Conservation (phyloP, 192 early-diverging fungal genomes). For the Radiomyces spectabilis region DNA sequence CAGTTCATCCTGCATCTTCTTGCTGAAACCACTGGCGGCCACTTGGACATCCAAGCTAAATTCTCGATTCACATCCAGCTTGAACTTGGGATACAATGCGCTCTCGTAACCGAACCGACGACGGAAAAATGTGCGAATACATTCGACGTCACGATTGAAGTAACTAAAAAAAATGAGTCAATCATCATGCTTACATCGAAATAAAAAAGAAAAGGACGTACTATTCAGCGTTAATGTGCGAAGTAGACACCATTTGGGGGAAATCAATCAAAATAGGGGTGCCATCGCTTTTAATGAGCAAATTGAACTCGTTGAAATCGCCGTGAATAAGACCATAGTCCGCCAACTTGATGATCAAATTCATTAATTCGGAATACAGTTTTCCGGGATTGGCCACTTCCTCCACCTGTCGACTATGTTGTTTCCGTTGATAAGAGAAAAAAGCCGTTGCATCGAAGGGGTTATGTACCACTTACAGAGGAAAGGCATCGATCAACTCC, state of each 20-base stretch:
- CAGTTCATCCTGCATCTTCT: slow-evolving; percentile 83
- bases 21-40: slow-evolving; percentile 93
- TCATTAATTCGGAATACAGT: slow-evolving; percentile 92
- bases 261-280: slow-evolving; percentile 96
- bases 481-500: slow-evolving; percentile 90
- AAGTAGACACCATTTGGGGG: slow-evolving; percentile 99
- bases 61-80: slow-evolving; percentile 70
- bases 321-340: slow-evolving; percentile 95
- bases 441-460: not conserved
- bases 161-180: slow-evolving; percentile 43
- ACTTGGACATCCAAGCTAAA: slow-evolving; percentile 94
- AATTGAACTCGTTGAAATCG: slow-evolving; percentile 99
- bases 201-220: slow-evolving; percentile 14
- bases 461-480: slow-evolving; percentile 46
- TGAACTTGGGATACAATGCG: slow-evolving; percentile 86
- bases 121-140: slow-evolving; percentile 91
- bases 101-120: slow-evolving; percentile 89
- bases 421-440: not conserved
- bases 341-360: slow-evolving; percentile 91
- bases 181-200: not conserved
- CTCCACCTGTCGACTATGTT: slow-evolving; percentile 69
- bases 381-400: slow-evolving; percentile 84
- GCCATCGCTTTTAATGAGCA: slow-evolving; percentile 77
- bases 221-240: slow-evolving; percentile 90
- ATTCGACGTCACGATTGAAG: slow-evolving; percentile 98